Percentiles rank a stretch among this genome's conserved stretches.
These are phyloP conservation scores for Arabidopsis hybrid DNA, from an alignment of 441 rosid species.

Conservation along the genomic window DNA sequence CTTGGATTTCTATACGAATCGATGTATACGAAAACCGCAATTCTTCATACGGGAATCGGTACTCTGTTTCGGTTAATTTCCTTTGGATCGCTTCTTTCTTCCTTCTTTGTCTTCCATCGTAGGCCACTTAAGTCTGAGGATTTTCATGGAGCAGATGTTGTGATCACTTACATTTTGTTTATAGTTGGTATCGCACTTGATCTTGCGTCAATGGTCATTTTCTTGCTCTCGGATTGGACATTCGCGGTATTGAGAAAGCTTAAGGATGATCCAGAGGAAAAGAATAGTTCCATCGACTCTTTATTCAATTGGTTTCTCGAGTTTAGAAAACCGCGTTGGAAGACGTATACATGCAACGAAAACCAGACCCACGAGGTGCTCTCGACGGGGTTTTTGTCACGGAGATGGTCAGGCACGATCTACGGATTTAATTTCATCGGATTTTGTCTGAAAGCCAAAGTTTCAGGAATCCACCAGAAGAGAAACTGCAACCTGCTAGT, in stretches of 20 bases:
- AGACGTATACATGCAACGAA: not conserved
- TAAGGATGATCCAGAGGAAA: slow-evolving; percentile 15
- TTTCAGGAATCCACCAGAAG: slow-evolving; percentile 41
- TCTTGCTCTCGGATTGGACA: slow-evolving; percentile 60
- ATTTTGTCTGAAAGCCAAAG: slow-evolving; percentile 45
- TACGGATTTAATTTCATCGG: slow-evolving; percentile 49
- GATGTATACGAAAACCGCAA: slow-evolving; percentile 53
- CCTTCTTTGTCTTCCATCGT: slow-evolving; percentile 47
- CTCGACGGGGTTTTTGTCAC: slow-evolving; percentile 34
- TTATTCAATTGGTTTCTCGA: slow-evolving; percentile 32
- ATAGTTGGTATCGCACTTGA: slow-evolving; percentile 56
- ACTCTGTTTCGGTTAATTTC: slow-evolving; percentile 44
- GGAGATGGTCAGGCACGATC: slow-evolving; percentile 55
- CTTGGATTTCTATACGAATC: slow-evolving; percentile 64
- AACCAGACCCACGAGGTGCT: slow-evolving; percentile 9
- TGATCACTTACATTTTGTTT: slow-evolving; percentile 54
- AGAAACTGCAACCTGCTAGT: not conserved
- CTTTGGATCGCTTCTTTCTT: slow-evolving; percentile 37
- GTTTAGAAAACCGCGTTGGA: slow-evolving; percentile 43
- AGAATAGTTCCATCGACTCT: not conserved
- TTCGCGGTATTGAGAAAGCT: slow-evolving; percentile 32
- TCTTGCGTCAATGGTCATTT: slow-evolving; percentile 35
- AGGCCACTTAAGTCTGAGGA: slow-evolving; percentile 8
- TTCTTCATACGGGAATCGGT: slow-evolving; percentile 43
- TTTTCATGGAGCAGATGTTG: slow-evolving; percentile 44